Base-by-base conservation (phyloP, 345 rosid genomes). In the Linum tenue region DNA sequence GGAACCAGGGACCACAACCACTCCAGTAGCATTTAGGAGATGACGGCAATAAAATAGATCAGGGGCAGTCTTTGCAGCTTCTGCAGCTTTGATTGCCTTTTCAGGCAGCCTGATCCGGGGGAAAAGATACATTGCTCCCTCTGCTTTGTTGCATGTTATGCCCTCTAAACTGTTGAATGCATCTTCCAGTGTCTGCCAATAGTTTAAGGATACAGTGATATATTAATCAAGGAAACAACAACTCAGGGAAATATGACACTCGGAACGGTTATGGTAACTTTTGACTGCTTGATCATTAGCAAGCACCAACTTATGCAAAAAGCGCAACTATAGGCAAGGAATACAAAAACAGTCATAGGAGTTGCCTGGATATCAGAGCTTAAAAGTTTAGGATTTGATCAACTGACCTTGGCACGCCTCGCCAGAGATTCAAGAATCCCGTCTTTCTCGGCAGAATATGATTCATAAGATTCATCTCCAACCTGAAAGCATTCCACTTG, bases 121-220 rank as follows among this genome's bases (percentile, higher is more conserved):
- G 66, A 91, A 94, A 59, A 94, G 96, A 76, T 91, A 94, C 97
- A 94, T 94, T 35, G 99, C 99, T 56, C 99, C 99, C 76, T 94
- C 99, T 56, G 97, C 90, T 78, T 80, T 88, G 72, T 94, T 94
- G 80, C 99, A 94, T 38, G 89, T 90, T 59, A 90, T 73, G 31
- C 99, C 97, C 76, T 94, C 99, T 62, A 94, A 77, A 53, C 76
- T 77, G 82, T 85, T 90, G 61, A 90, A 70, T 65, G 97, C 97
- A 60, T 83, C 88, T 79, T 94, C 99, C 74, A 94, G 76, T 31
- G 79, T 84, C 97, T 90, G 79, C 64, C 15, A 61, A 37, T 0
- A 8, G 39, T 61, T 38, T 3, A 7, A 37, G 14, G 11, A 10
- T 7, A 9, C 7, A 7, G 17, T 3, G 44, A 61, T 31, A 58